Base-by-base conservation (phyloP, 345 rosid species). In the Gossypium stocksii region DNA sequence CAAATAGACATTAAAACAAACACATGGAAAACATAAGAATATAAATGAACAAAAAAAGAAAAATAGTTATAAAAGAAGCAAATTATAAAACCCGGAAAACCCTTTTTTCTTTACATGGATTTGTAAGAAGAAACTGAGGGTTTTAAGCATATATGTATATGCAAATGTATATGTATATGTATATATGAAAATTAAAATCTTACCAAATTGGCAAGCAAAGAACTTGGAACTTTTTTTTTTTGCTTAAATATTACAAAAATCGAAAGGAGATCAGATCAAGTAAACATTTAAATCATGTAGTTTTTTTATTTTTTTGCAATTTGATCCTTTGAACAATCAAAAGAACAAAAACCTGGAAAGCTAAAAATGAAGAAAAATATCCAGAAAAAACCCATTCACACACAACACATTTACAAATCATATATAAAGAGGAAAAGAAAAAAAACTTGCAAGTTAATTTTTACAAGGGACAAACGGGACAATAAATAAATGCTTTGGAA, bases 401-500 rank as follows among this genome's bases (percentile, higher is more conserved):
- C n/a, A n/a, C n/a, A n/a, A n/a, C n/a, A n/a, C n/a, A n/a, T n/a
- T n/a, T n/a, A n/a, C n/a, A n/a, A n/a, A n/a, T n/a, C n/a, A n/a
- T n/a, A n/a, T n/a, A n/a, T n/a, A n/a, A n/a, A n/a, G n/a, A n/a
- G n/a, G n/a, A n/a, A n/a, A n/a, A n/a, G n/a, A n/a, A n/a, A n/a
- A n/a, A n/a, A n/a, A n/a, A n/a, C n/a, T n/a, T n/a, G n/a, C n/a
- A n/a, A n/a, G n/a, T n/a, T n/a, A n/a, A n/a, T n/a, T n/a, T n/a
- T n/a, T n/a, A n/a, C n/a, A n/a, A n/a, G n/a, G n/a, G n/a, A n/a
- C n/a, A n/a, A n/a, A n/a, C n/a, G n/a, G n/a, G n/a, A n/a, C n/a
- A 60, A 20, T 44, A n/a, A 59, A 43, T 65, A 77, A 68, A 74
- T n/a, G 16, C 16, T 45, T 41, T 66, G 49, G 65, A 43, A 64